phyloP scores from a whole-genome alignment of 2,329 filamentous ascomycete genomes.

The Ceratocystis cubensis region DNA sequence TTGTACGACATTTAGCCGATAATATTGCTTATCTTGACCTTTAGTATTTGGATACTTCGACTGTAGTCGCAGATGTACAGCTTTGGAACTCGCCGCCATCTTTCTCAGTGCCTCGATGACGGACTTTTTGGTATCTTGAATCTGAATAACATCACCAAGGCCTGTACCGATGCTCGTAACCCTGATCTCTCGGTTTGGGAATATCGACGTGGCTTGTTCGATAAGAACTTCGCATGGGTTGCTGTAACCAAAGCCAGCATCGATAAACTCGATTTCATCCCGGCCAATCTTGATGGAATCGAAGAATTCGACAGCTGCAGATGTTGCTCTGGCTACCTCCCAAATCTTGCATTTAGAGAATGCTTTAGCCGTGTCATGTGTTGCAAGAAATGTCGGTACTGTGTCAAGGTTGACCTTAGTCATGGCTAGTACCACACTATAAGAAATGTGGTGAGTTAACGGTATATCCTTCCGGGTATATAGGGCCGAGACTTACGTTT shows the following conservation, averaged over 20 bases:
- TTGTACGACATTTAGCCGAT: slow-evolving; percentile 25
- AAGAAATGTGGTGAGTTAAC: not conserved
- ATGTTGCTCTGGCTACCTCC: slow-evolving; percentile 27
- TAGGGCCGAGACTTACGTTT: not conserved
- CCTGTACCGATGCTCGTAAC: slow-evolving; percentile 26
- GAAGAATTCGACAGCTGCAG: slow-evolving; percentile 26
- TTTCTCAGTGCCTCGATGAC: not conserved
- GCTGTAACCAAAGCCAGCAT: slow-evolving; percentile 27
- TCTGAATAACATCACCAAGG: slow-evolving; percentile 22
- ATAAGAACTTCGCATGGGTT: slow-evolving; percentile 28
- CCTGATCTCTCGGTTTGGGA: slow-evolving; percentile 21
- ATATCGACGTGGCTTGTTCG: slow-evolving; percentile 25
- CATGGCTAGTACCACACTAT: not conserved
- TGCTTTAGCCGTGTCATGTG: slow-evolving; percentile 23
- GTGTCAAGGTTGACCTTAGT: slow-evolving; percentile 14
- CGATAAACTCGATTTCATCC: slow-evolving; percentile 26
- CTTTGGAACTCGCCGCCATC: not conserved
- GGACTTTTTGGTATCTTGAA: slow-evolving; percentile 19
- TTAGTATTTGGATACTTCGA: slow-evolving; percentile 21
- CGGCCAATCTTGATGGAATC: slow-evolving; percentile 26
- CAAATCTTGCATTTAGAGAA: slow-evolving; percentile 25
- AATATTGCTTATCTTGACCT: slow-evolving; percentile 21
- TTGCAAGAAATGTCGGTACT: slow-evolving; percentile 24
- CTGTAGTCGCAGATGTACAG: not conserved
- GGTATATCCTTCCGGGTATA: not conserved